These are phyloP conservation scores for Cercophora samala DNA, from an alignment of 495 filamentous ascomycete genomes.

Conservation along the genomic window DNA sequence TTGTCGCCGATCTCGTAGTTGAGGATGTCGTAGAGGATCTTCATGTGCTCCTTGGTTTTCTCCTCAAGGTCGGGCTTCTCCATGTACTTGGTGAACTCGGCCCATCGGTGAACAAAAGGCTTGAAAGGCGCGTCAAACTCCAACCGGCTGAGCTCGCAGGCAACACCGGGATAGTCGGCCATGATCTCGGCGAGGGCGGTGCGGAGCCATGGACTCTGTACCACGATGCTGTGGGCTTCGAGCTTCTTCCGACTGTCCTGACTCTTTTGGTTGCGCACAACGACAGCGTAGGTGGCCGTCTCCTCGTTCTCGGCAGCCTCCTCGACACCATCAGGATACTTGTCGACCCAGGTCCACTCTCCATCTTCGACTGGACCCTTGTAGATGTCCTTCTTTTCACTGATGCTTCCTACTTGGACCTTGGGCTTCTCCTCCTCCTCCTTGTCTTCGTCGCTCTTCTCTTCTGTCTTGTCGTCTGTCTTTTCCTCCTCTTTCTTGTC, in stretches of 20 bases:
- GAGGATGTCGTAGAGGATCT: conserved; percentile 54
- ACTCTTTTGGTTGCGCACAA: conserved; percentile 37
- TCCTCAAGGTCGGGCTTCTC: conserved; percentile 46
- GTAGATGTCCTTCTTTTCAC: conserved; percentile 40
- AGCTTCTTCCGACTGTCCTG: conserved; percentile 58
- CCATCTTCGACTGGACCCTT: conserved; percentile 33
- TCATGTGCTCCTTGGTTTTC: conserved; percentile 53
- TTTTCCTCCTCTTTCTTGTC: conserved; percentile 10
- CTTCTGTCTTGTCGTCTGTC: conserved; percentile 12
- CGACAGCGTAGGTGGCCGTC: conserved; percentile 33
- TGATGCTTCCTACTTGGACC: conserved; percentile 31
- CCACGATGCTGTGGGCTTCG: conserved; percentile 57
- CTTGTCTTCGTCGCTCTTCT: conserved; percentile 14
- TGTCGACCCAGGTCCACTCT: conserved; percentile 41
- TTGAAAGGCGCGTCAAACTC: conserved; percentile 59
- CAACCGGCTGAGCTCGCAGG: conserved; percentile 55
- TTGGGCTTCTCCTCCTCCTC: conserved; percentile 23
- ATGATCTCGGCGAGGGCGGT: conserved; percentile 54
- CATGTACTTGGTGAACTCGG: conserved; percentile 47
- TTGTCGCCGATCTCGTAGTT: conserved; percentile 56
- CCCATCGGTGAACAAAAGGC: conserved; percentile 67
- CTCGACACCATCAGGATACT: conserved; percentile 37
- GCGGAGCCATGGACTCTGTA: conserved; percentile 64
- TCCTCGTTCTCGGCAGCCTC: conserved; percentile 40
- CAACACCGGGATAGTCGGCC: conserved; percentile 62